Evolutionary conservation across 805 yeast genomes (phyloP).

Genomic region (Yamadazyma tumulicola): DNA sequence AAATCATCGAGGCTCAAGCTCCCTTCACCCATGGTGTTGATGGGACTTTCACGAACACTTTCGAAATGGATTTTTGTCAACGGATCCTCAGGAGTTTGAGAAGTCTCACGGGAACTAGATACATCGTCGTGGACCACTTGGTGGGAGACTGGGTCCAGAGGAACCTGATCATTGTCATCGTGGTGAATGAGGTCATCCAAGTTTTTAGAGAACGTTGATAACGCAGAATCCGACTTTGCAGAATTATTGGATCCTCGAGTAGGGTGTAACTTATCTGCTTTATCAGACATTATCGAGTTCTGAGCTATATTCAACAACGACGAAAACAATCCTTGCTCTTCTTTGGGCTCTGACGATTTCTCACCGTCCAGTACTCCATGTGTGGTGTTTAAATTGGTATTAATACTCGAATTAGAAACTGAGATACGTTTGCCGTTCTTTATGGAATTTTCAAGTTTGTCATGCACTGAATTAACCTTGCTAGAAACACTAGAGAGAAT

Average conservation of each 20-base stretch:
- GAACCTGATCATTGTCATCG: conserved; percentile 3
- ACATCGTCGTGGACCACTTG: not conserved
- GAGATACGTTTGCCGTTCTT: too few species aligned
- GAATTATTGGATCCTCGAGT: not conserved
- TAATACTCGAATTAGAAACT: too few species aligned
- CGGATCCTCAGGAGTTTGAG: not conserved
- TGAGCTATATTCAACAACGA: conserved; percentile 47
- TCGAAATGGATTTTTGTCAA: conserved; percentile 38
- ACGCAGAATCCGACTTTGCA: conserved; percentile 1
- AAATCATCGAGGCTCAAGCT: conserved; percentile 27
- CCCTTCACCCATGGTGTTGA: conserved; percentile 50
- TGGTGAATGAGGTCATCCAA: conserved; percentile 10
- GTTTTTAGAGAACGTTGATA: conserved; percentile 12
- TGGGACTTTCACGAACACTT: conserved; percentile 44
- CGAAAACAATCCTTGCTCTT: conserved; percentile 35
- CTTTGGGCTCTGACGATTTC: too few species aligned
- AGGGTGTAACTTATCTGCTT: not conserved
- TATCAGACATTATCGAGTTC: conserved; percentile 34
- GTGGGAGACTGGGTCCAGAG: too few species aligned
- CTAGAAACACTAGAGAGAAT: too few species aligned
- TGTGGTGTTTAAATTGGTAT: not conserved
- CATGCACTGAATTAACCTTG: too few species aligned
- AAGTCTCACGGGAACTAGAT: not conserved
- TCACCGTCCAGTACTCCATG: too few species aligned
- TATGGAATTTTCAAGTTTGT: too few species aligned